Evolutionary conservation across 208 protist species (phyloP), one percentile per base, ranked within the genome.

Genomic region (Wallacemonas sp.): DNA sequence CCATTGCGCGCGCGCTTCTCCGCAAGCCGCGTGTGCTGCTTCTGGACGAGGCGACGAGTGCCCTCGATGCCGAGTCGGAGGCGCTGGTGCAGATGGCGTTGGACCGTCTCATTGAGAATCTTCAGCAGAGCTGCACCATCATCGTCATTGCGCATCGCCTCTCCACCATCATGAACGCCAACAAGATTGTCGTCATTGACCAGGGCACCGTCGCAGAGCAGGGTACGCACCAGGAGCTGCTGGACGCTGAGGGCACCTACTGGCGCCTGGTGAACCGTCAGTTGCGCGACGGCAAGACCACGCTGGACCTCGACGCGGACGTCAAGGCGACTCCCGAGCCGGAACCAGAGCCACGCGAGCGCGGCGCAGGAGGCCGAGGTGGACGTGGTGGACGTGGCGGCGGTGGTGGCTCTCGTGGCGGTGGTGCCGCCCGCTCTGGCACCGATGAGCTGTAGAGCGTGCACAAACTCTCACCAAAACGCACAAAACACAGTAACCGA

Each of bases 41-140:
- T 24, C 74, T 99, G 23, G 98, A 99, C 72, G 97, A 99, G 78
- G 92, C 96, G 0, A 98, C 96, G 16, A 88, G 84, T 11, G 57
- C 71, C 8, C 79, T 94, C 26, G 91, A 94, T 57, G 17, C 71
- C 5, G 82, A 88, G 61, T 86, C 88, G 16, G 96, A 98, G 64
- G 67, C 61, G 24, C 60, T 97, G 4, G 93, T 99, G 68, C 96
- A 98, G 76, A 26, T 80, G 21, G 93, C 88, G 2, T 77, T 99
- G 19, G 71, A 83, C 47, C 41, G 63, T 39, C 68, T 83, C 65
- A 83, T 83, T 60, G 61, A 57, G 23, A 70, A 70, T 55, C 70
- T 90, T 11, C 73, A 62, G 44, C 49, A 75, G 56, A 83, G 72
- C 56, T 81, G 76, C 76, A 95, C 84, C 36, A 83, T 89, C 54